Evolutionary conservation across 2,329 filamentous ascomycete species (phyloP).

Genomic region (Magnaporthales sp.): DNA sequence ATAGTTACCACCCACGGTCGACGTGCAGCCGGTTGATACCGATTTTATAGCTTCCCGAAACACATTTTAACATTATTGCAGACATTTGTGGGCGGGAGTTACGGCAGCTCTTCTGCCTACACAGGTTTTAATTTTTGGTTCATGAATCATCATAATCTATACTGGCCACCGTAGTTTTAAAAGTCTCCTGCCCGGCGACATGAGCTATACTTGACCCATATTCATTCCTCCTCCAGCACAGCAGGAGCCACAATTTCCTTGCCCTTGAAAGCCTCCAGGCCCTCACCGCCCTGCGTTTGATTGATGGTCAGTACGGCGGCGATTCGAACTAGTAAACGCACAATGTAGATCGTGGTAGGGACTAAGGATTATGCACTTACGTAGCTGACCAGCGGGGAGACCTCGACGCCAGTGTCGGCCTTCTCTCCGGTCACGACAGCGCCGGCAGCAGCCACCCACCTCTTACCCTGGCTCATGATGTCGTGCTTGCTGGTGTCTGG

Average conservation of each 20-base stretch:
- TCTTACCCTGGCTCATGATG: slow-evolving; percentile 81
- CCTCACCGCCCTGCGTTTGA: slow-evolving; percentile 47
- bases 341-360: not conserved
- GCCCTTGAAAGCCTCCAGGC: slow-evolving; percentile 46
- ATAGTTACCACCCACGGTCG: not conserved
- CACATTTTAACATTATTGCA: not conserved
- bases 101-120: not conserved
- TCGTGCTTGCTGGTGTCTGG: slow-evolving; percentile 86
- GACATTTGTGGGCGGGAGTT: not conserved
- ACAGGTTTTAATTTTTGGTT: not conserved
- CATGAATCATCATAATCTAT: not conserved
- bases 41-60: not conserved
- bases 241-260: slow-evolving; percentile 44
- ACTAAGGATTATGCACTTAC: slow-evolving; percentile 49
- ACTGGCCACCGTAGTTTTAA: not conserved
- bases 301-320: slow-evolving; percentile 1
- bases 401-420: slow-evolving; percentile 64
- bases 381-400: slow-evolving; percentile 91
- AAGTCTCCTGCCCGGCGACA: not conserved
- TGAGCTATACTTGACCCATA: not conserved
- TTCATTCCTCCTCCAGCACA: slow-evolving; percentile 34
- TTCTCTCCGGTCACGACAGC: slow-evolving; percentile 61
- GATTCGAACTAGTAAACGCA: not conserved
- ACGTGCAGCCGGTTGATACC: not conserved
- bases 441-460: slow-evolving; percentile 76